Base-by-base conservation (phyloP, 2,329 filamentous ascomycete species). In the Colletotrichum sp. region DNA sequence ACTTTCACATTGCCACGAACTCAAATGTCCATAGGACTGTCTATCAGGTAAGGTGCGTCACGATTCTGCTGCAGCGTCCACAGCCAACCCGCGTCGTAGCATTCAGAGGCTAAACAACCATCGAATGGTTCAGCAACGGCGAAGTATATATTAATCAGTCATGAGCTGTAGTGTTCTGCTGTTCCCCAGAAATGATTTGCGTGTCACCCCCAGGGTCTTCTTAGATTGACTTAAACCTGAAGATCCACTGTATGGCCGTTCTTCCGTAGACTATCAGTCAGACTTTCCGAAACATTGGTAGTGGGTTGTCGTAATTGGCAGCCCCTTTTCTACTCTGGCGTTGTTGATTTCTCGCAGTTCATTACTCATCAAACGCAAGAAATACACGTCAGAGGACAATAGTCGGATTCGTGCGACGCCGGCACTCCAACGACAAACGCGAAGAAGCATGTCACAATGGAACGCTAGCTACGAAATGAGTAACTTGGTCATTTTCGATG, bases 141-240 rank as follows among this genome's bases (percentile, higher is more conserved):
- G 5, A 1, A 21, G 1, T 49, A 49, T 49, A 13, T 49, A 49
- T 49, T 49, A 6, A 49, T 13, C 3, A 21, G 18, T 4, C 0
- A 49, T 21, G 10, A 0, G 1, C 18, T 10, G 18, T 10, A 0
- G 0, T n/a, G 0, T 1, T 10, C 39, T 0, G 34, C 18, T 2
- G 0, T 6, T n/a, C 18, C 8, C 8, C 9, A 44, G 3, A 12
- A 44, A 44, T n/a, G 9, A 44, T 44, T 10, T 44, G 18, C 39
- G 8, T 44, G 18, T 44, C 39, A 44, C 39, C 18, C 16, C 2
- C 39, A 6, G 4, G 0, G 7, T 44, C 16, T 1, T 44, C 39
- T 44, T 44, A 2, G 16, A 6, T 44, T 44, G 36, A 2, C 36
- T 44, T 10, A 0, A 39, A 39, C 1, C 16, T 44, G 8, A 6